phyloP scores from a whole-genome alignment of 306 rosid genomes.

The Canavalia ensiformis region DNA sequence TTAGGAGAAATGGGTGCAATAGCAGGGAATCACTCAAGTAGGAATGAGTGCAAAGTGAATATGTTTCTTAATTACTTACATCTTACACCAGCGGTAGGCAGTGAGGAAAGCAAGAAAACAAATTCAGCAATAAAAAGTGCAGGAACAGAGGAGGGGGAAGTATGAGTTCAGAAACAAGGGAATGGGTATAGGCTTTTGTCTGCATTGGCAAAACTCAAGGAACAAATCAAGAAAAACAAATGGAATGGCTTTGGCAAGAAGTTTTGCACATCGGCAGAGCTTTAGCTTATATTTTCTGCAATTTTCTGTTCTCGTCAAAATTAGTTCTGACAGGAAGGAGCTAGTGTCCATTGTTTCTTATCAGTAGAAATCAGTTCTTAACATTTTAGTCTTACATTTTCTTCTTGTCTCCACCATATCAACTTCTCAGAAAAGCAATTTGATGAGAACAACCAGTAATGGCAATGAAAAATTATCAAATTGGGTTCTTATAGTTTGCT shows the following conservation, averaged over 20 bases:
- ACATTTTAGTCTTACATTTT: background rate
- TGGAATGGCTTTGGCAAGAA: background rate
- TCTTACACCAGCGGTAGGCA: background rate
- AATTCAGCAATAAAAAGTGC: background rate
- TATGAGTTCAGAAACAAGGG: background rate
- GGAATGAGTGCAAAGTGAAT: background rate
- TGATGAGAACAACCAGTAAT: conserved; percentile 1
- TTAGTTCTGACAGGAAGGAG: background rate
- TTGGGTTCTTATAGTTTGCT: conserved; percentile 7
- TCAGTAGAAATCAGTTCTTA: background rate
- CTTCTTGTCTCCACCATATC: background rate
- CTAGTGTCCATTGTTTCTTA: background rate
- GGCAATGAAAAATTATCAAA: conserved; percentile 10
- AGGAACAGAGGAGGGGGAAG: background rate
- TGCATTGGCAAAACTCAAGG: no score
- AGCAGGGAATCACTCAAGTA: background rate
- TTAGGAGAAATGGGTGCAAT: background rate
- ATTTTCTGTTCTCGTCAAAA: background rate
- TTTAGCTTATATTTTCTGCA: background rate
- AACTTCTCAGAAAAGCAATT: conserved; percentile 19
- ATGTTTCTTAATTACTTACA: background rate
- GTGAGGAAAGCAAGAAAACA: background rate
- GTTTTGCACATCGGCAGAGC: background rate
- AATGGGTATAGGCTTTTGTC: no score
- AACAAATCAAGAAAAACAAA: background rate